Conservation (phyloP, 768 basidiomycete species). For the Tubosaeta sp. region DNA sequence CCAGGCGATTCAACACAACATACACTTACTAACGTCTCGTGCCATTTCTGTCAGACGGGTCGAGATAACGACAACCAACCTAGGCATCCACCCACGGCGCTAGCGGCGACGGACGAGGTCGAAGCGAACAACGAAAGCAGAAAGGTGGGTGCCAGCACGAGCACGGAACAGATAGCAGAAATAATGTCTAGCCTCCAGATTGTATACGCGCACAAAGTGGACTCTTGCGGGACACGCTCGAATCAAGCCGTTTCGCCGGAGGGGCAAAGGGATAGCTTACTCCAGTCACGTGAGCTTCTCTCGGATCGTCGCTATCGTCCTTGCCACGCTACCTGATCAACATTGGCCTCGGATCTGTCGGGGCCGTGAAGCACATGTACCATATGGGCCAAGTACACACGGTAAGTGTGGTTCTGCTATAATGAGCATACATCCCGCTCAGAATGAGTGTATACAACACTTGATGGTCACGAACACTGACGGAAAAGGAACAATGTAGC, state of each 20-base stretch:
- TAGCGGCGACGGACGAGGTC: conserved; percentile 5
- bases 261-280: not conserved
- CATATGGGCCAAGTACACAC: not conserved
- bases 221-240: not conserved
- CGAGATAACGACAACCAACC: conserved; percentile 2
- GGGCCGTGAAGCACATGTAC: conserved; percentile 1
- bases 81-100: conserved; percentile 1
- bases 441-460: conserved; percentile 3
- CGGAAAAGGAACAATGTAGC: not conserved
- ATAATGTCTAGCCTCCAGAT: not conserved
- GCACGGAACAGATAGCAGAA: conserved; percentile 6
- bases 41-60: not conserved
- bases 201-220: conserved; percentile 6
- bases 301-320: not conserved
- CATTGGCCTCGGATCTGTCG: not conserved
- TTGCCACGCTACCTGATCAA: not conserved
- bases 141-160: conserved; percentile 3
- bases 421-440: not conserved
- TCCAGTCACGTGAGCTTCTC: conserved; percentile 1
- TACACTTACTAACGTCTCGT: conserved; percentile 2
- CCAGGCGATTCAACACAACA: not conserved
- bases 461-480: not conserved
- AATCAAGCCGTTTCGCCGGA: not conserved
- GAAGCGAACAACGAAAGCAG: conserved; percentile 6
- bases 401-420: not conserved